Conservation (phyloP, 2,329 filamentous ascomycete species). For the Fusarium xyrophilum region DNA sequence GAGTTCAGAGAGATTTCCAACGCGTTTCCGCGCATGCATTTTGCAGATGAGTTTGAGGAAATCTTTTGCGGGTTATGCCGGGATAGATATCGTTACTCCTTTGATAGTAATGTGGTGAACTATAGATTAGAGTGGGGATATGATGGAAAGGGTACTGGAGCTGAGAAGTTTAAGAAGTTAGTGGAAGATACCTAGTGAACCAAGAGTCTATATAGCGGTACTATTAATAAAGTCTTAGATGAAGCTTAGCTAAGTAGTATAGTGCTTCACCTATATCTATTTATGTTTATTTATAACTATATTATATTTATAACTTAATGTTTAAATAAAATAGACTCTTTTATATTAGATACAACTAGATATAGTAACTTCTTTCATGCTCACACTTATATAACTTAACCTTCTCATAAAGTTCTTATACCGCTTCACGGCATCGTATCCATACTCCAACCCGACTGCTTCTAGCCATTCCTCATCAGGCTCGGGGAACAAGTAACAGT, state of each 20-base stretch:
- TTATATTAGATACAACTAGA: no score
- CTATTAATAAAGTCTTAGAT: background rate
- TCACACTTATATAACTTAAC: background rate
- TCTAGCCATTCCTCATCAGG: background rate
- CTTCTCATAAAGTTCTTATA: background rate
- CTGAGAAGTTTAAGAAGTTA: accelerated
- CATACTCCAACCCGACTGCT: no score
- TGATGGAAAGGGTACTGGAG: background rate
- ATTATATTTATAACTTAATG: accelerated
- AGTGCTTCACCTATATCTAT: no score
- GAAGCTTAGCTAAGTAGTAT: accelerated
- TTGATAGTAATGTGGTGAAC: background rate
- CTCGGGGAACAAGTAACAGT: accelerated
- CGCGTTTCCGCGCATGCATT: background rate
- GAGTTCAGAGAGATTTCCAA: background rate
- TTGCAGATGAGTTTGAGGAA: background rate
- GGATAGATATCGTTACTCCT: background rate
- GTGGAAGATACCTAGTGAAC: accelerated
- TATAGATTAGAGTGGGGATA: background rate
- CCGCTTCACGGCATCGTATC: accelerated
- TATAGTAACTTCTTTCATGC: accelerated
- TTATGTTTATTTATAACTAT: no score
- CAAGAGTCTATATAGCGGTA: background rate
- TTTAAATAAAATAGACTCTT: accelerated
- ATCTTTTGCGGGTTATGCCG: background rate